phyloP scores from a whole-genome alignment of 208 protist species.

The Tritrichomonas foetus region DNA sequence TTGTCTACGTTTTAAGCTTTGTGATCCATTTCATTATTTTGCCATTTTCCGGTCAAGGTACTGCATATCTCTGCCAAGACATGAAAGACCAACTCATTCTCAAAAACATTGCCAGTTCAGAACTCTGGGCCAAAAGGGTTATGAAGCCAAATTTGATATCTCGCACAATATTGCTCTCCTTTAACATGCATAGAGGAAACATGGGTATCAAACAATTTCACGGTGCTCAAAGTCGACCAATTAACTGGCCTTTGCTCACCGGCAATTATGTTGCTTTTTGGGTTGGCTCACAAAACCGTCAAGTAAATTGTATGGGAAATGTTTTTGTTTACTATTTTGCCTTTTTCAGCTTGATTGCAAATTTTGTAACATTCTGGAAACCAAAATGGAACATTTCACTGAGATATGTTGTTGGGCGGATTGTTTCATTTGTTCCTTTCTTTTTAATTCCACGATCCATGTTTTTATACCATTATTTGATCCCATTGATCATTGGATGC shows the following conservation, averaged over 20 bases:
- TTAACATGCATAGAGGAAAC: neutral
- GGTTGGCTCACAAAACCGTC: too few species aligned
- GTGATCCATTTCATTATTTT: neutral
- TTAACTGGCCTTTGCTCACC: slow-evolving; percentile 5
- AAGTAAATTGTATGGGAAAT: neutral
- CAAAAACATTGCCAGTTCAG: too few species aligned
- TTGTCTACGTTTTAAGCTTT: neutral
- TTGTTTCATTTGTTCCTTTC: neutral
- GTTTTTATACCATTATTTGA: neutral
- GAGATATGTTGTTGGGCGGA: neutral
- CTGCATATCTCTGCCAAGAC: neutral
- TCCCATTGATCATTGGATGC: neutral
- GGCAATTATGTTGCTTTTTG: neutral
- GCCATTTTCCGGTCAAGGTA: neutral
- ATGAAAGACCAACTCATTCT: neutral
- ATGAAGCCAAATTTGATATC: neutral
- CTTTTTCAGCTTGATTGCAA: neutral
- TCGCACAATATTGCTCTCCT: neutral
- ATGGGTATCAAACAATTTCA: neutral
- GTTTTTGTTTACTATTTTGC: neutral
- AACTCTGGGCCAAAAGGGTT: neutral
- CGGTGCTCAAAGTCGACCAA: too few species aligned
- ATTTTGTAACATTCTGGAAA: neutral
- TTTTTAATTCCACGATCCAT: neutral
- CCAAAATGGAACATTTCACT: neutral